These are phyloP conservation scores for Penicillium ochrochloron DNA, from an alignment of 495 filamentous ascomycete species.

Conservation along the genomic window DNA sequence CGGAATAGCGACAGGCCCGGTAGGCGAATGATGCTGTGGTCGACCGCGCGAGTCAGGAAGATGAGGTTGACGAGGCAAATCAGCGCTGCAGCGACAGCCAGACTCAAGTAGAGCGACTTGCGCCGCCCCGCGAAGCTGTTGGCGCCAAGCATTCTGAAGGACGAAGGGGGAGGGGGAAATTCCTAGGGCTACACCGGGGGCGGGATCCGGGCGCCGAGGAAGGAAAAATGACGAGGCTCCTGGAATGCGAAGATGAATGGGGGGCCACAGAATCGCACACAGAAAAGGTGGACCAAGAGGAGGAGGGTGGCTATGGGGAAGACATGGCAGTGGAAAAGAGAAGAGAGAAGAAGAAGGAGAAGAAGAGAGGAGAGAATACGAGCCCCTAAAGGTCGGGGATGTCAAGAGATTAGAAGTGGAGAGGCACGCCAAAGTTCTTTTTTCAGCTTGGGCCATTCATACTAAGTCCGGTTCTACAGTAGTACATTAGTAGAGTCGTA, in stretches of 20 bases:
- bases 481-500: not conserved
- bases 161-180: not conserved
- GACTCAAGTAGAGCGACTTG: conserved; percentile 21
- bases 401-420: conserved; percentile 1
- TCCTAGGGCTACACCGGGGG: conserved; percentile 10
- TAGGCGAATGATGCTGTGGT: conserved; percentile 16
- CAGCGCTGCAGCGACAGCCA: conserved; percentile 16
- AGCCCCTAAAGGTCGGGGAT: not conserved
- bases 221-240: conserved; percentile 5
- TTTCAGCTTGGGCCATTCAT: not conserved
- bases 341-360: not conserved
- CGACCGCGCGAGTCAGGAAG: conserved; percentile 17
- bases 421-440: not conserved
- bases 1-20: conserved; percentile 16
- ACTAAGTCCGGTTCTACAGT: too few species aligned
- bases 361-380: not conserved
- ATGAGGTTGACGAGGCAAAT: conserved; percentile 26
- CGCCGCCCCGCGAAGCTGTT: conserved; percentile 21
- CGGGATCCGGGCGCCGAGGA: conserved; percentile 7
- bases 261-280: not conserved
- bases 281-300: not conserved
- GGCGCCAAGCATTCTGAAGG: conserved; percentile 25
- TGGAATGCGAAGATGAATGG: conserved; percentile 3
- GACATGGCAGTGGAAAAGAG: conserved; percentile 2
- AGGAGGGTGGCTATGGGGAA: conserved; percentile 10